phyloP scores from a whole-genome alignment of 2,329 filamentous ascomycete genomes.

The Xylaria sp. region DNA sequence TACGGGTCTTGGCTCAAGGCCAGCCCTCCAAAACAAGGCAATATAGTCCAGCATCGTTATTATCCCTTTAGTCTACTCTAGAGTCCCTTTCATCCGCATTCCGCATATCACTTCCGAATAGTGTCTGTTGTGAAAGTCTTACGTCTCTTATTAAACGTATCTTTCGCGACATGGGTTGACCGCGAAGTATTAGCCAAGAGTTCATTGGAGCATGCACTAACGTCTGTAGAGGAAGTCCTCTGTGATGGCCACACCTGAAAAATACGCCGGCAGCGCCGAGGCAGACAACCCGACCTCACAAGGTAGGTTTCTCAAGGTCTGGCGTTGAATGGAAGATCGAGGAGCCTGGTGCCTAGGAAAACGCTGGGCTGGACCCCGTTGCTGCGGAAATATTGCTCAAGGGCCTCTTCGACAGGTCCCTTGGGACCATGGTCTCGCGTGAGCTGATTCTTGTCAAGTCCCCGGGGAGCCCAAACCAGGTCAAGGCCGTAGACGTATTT shows the following conservation, averaged over 20 bases:
- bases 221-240: neutral
- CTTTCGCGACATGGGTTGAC: neutral
- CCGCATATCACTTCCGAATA: neutral
- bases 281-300: neutral
- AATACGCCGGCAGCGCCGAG: neutral
- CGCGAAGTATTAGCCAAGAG: slow-evolving; percentile 1
- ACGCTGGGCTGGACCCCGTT: neutral
- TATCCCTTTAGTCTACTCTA: neutral
- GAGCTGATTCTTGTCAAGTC: slow-evolving; percentile 1
- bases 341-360: neutral
- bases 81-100: neutral
- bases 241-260: slow-evolving; percentile 1
- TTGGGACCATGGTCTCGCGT: neutral
- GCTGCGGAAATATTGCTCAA: neutral
- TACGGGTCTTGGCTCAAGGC: neutral
- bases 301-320: neutral
- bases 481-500: slow-evolving; percentile 12
- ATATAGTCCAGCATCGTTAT: neutral
- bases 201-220: neutral
- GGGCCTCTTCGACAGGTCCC: slow-evolving; percentile 10
- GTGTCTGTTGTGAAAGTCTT: neutral
- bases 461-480: slow-evolving; percentile 8
- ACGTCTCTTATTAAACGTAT: neutral
- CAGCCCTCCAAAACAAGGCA: neutral
- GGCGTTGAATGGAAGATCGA: neutral